Evolutionary conservation across 805 yeast species (phyloP), one percentile per base, ranked within the genome.

Genomic region (Komagataella pseudopastoris): DNA sequence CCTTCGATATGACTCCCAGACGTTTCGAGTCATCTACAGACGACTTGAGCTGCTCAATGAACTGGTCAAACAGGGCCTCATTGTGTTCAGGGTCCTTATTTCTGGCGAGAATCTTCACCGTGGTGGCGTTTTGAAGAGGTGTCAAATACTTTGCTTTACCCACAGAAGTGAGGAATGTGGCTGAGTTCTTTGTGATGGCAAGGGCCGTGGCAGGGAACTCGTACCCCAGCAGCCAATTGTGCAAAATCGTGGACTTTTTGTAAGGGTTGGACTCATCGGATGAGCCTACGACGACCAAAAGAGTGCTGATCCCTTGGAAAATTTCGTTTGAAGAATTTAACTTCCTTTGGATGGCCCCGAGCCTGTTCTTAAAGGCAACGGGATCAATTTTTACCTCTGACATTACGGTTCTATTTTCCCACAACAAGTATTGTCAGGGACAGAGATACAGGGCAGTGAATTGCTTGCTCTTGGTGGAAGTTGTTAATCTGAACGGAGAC

Each of bases 171-270:
- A 90, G 73, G 51, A 91, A 70, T 3, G 80, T 65, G 44, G 80
- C 70, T 56, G 78, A 80, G 44, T 76, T 77, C 51, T 75, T 73
- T 3, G 85, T 76, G 53, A 90, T 68, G 50, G 75, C 79, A 51
- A 91, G 67, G 30, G 81, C 81, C 1, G 97, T 89, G 50, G 93
- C 93, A n/a, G 96, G 95, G 62, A 91, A 91, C 64, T 93, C 98
- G 64, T 90, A 91, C 3, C 97, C 96, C 49, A 91, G 69, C 51
- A 91, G 70, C 98, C 98, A 91, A 50, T 81, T 85, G 64, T 90
- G 97, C 48, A 90, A 67, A 47, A 85, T 83, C 1, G 95, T 82
- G 10, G 95, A 83, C 67, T 88, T 88, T 63, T 85, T 88, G 66
- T 88, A 89, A 49, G 96, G 95, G 63, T 88, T 85, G 56, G 85